Evolutionary conservation across 768 basidiomycete species (phyloP), one percentile per base, ranked within the genome.

Genomic region (Auricularia heimuer): DNA sequence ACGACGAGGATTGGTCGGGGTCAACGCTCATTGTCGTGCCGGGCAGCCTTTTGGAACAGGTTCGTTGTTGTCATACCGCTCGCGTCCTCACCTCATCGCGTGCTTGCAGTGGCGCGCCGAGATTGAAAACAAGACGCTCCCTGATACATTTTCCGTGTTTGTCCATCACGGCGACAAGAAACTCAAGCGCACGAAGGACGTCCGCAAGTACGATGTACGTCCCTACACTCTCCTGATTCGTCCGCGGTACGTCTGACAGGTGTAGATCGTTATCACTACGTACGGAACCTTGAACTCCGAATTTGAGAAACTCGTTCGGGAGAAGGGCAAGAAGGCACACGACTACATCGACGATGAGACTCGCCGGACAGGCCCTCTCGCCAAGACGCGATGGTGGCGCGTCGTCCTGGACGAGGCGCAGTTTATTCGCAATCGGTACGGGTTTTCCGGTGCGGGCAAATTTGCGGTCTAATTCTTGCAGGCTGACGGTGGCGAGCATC

Each of bases 401-500:
- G 83, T 86, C 36, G 77, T 92, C 64, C 81, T 89, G 3, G 92
- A 94, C 68, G 92, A 94, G 71, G 88, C 89, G 0, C 89, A 90
- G 69, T 87, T 85, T 70, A 86, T 89, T 67, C 81, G 88, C 33
- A 89, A 89, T 69, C 79, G 86, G 81, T 82, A 39, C 3, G 65
- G 44, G 18, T 18, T 29, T 54, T 10, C n/a, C 29, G 29, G 29
- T 29, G 29, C 3, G 29, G 56, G 42, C 4, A 61, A 36, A n/a
- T 63, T 44, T 61, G 10, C 63, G 16, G 44, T 44, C 62, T 42
- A 10, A 3, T 54, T 35, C 18, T 45, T 60, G 18, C 61, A 34
- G 35, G 24, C 21, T 58, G 54, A 64, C 54, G 16, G 12, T 51
- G 36, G 77, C 82, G 10, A 88, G 86, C 68, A 75, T 82, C 35